Evolutionary conservation across 202 grass and related monocot genomes (phyloP), one percentile per base, ranked within the genome.

Genomic region (Miscanthus sacchariflorus): DNA sequence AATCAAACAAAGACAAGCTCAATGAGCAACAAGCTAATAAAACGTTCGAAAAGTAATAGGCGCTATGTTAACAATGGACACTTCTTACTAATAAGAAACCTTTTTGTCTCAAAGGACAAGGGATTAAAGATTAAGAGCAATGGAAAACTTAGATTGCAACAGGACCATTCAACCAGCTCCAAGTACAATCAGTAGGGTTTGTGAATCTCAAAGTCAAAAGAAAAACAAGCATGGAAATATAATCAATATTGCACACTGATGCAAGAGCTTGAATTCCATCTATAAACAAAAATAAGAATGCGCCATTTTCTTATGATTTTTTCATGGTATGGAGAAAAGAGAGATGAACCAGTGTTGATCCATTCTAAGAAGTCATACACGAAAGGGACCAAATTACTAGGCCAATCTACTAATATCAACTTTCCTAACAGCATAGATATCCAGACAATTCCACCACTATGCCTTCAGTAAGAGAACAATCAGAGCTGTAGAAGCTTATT

Each of bases 341-440:
- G n/a, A 72, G 28, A 81, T 59, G 28, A 68, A 77, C 4, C 5
- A 77, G 42, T 70, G 23, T 83, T 17, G 35, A 44, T 76, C 76
- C 49, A 70, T 23, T 10, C 56, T 70, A 80, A 80, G n/a, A 68
- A 87, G 44, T 61, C 40, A 84, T 69, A 85, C 13, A 70, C 15
- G 21, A 36, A 64, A 82, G 44, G 52, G 12, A 43, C 56, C 39
- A 27, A 43, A 4, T 72, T 72, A 56, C 4, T 17, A 24, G 7
- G 45, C 38, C 27, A 39, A 84, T 68, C 44, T 18, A 77, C 7
- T 36, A 59, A 64, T 78, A 72, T 72, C 42, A 81, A 27, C 17
- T 82, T 54, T 58, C 36, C 23, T 83, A 45, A 74, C 28, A 86
- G 49, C 38, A 12, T 69, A 75, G 73, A 80, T 89, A 85, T 81